A percentile compares a stretch with the other conserved stretches of the same genome.
These are phyloP conservation scores for Massarina eburnea DNA, from an alignment of 2,329 filamentous ascomycete genomes.

Conservation along the genomic window DNA sequence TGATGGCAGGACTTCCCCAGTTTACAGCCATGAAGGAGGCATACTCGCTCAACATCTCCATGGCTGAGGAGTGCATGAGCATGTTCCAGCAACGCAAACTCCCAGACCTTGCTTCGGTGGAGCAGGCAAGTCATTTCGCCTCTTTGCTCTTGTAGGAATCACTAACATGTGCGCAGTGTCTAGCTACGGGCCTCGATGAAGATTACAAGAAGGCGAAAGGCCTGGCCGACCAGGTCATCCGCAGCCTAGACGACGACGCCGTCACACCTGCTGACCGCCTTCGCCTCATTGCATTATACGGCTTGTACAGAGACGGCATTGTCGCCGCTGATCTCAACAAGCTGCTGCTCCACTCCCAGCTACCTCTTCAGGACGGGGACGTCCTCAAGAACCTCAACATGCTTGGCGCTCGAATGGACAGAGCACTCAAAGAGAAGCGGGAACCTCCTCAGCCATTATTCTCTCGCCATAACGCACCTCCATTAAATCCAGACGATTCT, in stretches of 20 bases:
- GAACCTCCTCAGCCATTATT: slow-evolving; percentile 70
- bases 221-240: slow-evolving; percentile 79
- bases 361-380: slow-evolving; percentile 73
- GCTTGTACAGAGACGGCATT: slow-evolving; percentile 83
- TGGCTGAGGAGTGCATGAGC: slow-evolving; percentile 98
- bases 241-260: slow-evolving; percentile 82
- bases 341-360: slow-evolving; percentile 77
- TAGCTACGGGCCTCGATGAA: slow-evolving; percentile 91
- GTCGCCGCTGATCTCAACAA: slow-evolving; percentile 82
- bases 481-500: slow-evolving; percentile 68
- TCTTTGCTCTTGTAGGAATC: not conserved
- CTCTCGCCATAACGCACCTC: slow-evolving; percentile 60
- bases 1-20: slow-evolving; percentile 91
- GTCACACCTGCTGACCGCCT: slow-evolving; percentile 74
- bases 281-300: slow-evolving; percentile 81
- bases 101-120: slow-evolving; percentile 80
- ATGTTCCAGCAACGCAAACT: slow-evolving; percentile 84
- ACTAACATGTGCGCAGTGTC: slow-evolving; percentile 50
- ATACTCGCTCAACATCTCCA: slow-evolving; percentile 90
- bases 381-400: slow-evolving; percentile 77
- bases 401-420: slow-evolving; percentile 73
- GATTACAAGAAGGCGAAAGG: slow-evolving; percentile 91
- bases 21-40: slow-evolving; percentile 95
- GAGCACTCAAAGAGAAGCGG: slow-evolving; percentile 75
- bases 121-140: slow-evolving; percentile 62